Evolutionary conservation across 1,284 basidiomycete genomes (phyloP), one percentile per base, ranked within the genome.

Genomic region (Ganoderma lingzhi): DNA sequence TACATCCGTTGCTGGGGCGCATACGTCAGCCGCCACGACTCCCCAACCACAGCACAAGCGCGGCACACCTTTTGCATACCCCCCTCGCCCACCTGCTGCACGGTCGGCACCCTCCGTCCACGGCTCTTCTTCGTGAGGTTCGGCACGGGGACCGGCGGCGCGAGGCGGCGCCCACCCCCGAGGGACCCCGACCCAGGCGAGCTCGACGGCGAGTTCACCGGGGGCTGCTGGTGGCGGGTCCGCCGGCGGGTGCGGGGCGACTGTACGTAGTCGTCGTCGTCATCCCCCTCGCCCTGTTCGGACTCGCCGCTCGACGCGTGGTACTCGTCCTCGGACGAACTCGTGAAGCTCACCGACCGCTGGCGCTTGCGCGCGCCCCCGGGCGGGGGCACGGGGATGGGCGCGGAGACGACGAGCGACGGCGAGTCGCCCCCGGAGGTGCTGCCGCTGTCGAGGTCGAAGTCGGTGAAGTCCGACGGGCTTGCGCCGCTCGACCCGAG

Each of bases 71-170:
- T 81, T 77, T 77, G 81, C 64, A 76, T 69, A 45, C 78, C 78
- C 64, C 83, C 82, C 70, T 80, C 72, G 78, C 77, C 68, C 75
- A 84, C 72, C 63, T 78, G 78, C 44, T 81, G 77, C n/a, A 76
- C 82, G 3, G 91, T 92, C 12, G 91, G 91, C 39, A 93, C 91
- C 15, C 89, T 82, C 9, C 91, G 84, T 12, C 91, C 91, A 10
- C 91, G 84, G 67, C 87, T 89, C 80, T 92, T 92, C 81, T 93
- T 93, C 30, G 89, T 93, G 44, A 93, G 82, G 75, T 92, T 89
- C 10, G 90, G 90, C 3, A 93, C 86, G 15, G 90, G 90, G 19
- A 92, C 83, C 32, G 93, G 93, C 28, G 88, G 81, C 41, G 87
- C 73, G 59, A 79, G 71, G 51, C 76, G 77, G 39, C 78, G 74